Percentiles rank a stretch among this genome's conserved stretches.
phyloP scores from a whole-genome alignment of 768 basidiomycete genomes.

The Naganishia onofrii region DNA sequence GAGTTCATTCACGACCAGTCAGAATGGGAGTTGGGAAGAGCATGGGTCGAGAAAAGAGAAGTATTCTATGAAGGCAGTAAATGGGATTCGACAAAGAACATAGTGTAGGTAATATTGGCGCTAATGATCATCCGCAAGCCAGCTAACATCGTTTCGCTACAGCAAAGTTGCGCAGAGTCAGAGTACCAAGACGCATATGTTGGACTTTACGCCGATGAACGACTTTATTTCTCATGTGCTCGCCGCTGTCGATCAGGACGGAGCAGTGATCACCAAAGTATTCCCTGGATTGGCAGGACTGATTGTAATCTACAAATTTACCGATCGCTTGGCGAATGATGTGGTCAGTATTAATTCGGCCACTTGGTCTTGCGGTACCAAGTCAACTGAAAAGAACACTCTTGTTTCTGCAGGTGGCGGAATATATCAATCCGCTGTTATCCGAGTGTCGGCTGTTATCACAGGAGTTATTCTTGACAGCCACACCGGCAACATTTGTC shows the following conservation, averaged over 20 bases:
- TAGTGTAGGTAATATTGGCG: conserved; percentile 45
- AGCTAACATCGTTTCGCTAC: neutral
- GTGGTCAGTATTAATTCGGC: conserved; percentile 56
- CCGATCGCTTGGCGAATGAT: conserved; percentile 78
- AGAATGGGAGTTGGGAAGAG: conserved; percentile 86
- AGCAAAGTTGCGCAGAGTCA: conserved; percentile 7
- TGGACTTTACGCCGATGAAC: conserved; percentile 93
- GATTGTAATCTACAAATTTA: conserved; percentile 63
- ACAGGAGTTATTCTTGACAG: conserved; percentile 68
- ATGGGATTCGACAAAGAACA: conserved; percentile 78
- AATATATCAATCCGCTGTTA: conserved; percentile 77
- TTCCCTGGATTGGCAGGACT: conserved; percentile 80
- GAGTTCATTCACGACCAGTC: conserved; percentile 41
- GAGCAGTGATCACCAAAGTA: conserved; percentile 73
- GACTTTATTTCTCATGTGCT: conserved; percentile 74
- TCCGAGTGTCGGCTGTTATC: conserved; percentile 72
- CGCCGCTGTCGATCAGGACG: conserved; percentile 67
- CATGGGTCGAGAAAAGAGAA: conserved; percentile 93
- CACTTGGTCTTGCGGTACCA: neutral
- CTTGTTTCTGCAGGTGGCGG: conserved; percentile 62
- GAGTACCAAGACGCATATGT: conserved; percentile 53
- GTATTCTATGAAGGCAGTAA: conserved; percentile 81
- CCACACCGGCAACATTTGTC: conserved; percentile 82
- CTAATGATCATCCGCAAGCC: neutral
- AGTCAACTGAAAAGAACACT: neutral